phyloP scores from a whole-genome alignment of 257 asterid genomes.

The Solanum ossicruentum region DNA sequence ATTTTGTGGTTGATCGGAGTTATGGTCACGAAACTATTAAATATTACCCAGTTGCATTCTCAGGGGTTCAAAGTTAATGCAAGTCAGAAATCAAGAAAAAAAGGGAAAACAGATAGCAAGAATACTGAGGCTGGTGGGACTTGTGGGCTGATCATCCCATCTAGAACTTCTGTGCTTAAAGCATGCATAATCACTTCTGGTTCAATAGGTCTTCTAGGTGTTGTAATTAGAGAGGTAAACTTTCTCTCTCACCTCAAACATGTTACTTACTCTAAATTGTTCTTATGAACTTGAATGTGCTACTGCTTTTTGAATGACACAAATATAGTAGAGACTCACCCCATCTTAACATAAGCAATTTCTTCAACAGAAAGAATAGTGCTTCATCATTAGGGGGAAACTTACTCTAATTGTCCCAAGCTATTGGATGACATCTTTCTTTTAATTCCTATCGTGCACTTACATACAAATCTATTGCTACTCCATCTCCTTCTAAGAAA shows the following conservation, averaged over 20 bases:
- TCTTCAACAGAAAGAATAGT: too few relatives aligned
- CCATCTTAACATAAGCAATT: too few relatives aligned
- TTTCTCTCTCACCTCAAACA: background rate
- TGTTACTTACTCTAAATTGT: background rate
- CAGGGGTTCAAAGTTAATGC: constrained; percentile 26
- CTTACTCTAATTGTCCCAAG: too few relatives aligned
- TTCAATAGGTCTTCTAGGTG: constrained; percentile 48
- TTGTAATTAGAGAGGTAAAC: constrained; percentile 59
- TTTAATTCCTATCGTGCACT: too few relatives aligned
- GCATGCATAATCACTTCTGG: constrained; percentile 69
- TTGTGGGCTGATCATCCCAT: constrained; percentile 14
- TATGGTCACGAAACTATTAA: background rate
- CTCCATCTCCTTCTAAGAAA: too few relatives aligned
- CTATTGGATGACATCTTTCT: too few relatives aligned
- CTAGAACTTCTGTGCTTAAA: constrained; percentile 67
- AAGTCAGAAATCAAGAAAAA: constrained; percentile 32
- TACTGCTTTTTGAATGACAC: background rate
- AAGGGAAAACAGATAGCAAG: constrained; percentile 14
- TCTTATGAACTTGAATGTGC: background rate
- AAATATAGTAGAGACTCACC: background rate
- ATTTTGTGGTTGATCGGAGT: background rate
- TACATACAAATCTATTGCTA: too few relatives aligned
- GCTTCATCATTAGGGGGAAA: too few relatives aligned
- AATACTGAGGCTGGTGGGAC: constrained; percentile 17
- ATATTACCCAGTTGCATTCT: background rate